Evolutionary conservation across 148 eudicot species (phyloP).

Genomic region (Vaccinium darrowii): DNA sequence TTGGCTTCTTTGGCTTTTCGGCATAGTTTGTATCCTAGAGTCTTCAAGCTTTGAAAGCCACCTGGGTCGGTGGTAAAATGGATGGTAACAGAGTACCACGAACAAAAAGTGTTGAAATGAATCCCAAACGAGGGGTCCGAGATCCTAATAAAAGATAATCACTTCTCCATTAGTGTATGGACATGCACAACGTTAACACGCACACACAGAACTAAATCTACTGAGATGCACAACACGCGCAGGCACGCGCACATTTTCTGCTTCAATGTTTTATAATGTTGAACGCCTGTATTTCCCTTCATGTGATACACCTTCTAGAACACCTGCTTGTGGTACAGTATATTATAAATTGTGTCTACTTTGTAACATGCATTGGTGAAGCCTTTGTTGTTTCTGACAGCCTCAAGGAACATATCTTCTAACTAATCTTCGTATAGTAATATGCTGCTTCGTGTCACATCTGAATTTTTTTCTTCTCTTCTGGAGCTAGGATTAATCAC

Average conservation of each 20-base stretch:
- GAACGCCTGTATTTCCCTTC: neutral
- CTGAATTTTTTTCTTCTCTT: neutral
- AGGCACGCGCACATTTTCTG: neutral
- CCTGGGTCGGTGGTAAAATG: neutral
- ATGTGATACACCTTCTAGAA: slow-evolving; percentile 1
- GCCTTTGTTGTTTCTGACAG: neutral
- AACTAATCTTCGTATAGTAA: neutral
- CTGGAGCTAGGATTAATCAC: neutral
- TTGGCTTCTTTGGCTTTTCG: neutral
- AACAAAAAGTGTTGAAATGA: neutral
- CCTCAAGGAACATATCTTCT: neutral
- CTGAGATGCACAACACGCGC: neutral
- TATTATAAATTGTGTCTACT: neutral
- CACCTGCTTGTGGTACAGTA: neutral
- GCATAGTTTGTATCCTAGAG: neutral
- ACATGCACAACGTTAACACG: too few species aligned
- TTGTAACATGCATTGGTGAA: neutral
- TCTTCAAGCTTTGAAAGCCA: neutral
- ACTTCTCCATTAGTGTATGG: neutral
- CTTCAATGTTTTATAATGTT: neutral
- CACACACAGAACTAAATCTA: neutral
- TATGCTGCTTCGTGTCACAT: neutral
- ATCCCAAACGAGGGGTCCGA: neutral
- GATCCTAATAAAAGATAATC: neutral
- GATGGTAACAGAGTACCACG: neutral